phyloP scores from a whole-genome alignment of 2,329 filamentous ascomycete species.

The Fusarium aywerte region DNA sequence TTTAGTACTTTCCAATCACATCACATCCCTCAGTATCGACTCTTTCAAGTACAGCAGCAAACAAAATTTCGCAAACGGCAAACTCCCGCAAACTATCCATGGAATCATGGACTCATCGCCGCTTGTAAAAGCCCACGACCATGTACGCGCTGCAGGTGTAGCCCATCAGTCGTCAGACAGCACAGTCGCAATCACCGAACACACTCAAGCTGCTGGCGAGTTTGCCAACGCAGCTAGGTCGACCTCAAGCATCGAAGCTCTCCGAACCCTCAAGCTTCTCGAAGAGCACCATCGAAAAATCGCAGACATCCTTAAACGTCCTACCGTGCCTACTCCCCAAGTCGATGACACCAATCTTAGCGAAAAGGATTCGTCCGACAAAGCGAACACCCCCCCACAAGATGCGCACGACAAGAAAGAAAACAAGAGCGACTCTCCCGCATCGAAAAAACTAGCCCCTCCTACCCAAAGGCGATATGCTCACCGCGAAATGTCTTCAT shows the following conservation, averaged over 20 bases:
- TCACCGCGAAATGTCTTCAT: slow-evolving; percentile 78
- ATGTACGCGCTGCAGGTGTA: slow-evolving; percentile 86
- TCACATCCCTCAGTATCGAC: slow-evolving; percentile 1
- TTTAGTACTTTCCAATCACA: neutral
- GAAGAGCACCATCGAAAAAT: slow-evolving; percentile 89
- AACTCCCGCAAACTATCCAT: slow-evolving; percentile 2
- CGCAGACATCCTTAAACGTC: slow-evolving; percentile 81
- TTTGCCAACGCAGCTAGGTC: slow-evolving; percentile 84
- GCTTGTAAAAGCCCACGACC: slow-evolving; percentile 78
- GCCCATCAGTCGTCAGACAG: slow-evolving; percentile 78
- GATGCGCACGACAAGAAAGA: slow-evolving; percentile 42
- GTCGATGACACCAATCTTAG: slow-evolving; percentile 39
- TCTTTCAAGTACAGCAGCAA: slow-evolving; percentile 3
- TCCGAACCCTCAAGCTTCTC: slow-evolving; percentile 84
- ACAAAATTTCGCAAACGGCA: neutral
- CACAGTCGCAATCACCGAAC: slow-evolving; percentile 85
- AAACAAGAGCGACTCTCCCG: slow-evolving; percentile 28
- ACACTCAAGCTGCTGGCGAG: slow-evolving; percentile 86
- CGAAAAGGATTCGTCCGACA: slow-evolving; percentile 48
- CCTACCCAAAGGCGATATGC: slow-evolving; percentile 62
- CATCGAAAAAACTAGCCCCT: slow-evolving; percentile 48
- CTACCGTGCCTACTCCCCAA: slow-evolving; percentile 59
- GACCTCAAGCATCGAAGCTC: slow-evolving; percentile 76
- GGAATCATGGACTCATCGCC: slow-evolving; percentile 54
- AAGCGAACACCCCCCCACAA: slow-evolving; percentile 26